Conservation (phyloP, 331 rosid species). For the Pyrus hybrid region DNA sequence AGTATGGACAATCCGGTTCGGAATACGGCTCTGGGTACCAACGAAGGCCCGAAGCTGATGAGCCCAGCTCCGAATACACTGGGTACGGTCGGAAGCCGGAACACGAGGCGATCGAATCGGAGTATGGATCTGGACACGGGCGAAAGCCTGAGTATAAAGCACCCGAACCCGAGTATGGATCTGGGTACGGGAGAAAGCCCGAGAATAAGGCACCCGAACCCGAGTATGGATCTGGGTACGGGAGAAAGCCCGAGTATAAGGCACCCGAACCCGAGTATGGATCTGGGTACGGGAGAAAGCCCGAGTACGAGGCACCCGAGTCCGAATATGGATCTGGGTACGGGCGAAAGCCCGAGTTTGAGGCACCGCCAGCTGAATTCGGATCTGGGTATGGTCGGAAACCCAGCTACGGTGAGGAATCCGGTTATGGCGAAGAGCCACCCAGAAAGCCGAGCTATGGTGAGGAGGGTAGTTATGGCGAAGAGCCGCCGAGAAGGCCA, state of each 20-base stretch:
- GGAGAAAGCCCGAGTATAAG: background rate
- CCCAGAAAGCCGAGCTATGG: constrained; percentile 28
- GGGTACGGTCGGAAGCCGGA: background rate
- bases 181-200: constrained; percentile 13
- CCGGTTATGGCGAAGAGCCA: constrained; percentile 32
- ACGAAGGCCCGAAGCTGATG: constrained; percentile 5
- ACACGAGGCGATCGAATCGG: background rate
- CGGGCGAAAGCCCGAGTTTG: constrained; percentile 12
- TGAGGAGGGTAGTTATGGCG: background rate
- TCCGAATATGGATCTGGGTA: constrained; percentile 33
- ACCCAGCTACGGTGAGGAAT: constrained; percentile 5
- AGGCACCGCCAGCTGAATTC: background rate
- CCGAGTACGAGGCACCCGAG: background rate
- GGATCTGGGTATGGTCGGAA: constrained; percentile 31
- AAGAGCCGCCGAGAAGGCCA: background rate
- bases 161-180: constrained; percentile 8
- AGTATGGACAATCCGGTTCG: background rate
- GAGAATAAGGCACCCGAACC: background rate
- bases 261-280: background rate
- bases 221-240: background rate
- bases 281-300: constrained; percentile 30
- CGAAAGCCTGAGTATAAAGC: background rate
- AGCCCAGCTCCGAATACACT: background rate
- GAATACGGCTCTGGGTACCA: constrained; percentile 31
- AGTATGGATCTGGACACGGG: background rate